Evolutionary conservation across 495 filamentous ascomycete genomes (phyloP), one percentile per base, ranked within the genome.

Genomic region (Penicillium malachiteum): DNA sequence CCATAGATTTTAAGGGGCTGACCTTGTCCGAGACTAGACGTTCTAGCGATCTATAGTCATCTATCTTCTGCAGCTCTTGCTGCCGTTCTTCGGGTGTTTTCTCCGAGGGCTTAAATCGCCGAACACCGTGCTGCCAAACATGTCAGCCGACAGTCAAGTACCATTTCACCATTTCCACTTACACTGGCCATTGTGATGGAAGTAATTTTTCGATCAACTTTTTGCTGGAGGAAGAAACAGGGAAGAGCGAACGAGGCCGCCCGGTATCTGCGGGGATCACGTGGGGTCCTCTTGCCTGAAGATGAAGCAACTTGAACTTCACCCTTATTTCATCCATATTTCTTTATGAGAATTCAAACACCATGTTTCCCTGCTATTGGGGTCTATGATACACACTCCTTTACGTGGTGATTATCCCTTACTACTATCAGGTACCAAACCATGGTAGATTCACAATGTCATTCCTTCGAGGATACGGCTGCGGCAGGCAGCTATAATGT

Each of bases 21-120:
- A 89, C 87, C 73, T 81, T 83, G 5, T 72, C 59, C 21, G 84
- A 82, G 13, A 96, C 83, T 10, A 78, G 66, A 37, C 80, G 78
- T 51, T 91, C 87, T 17, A 96, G 76, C 4, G 81, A 73, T 56
- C 82, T 81, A 74, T 98, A 98, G 54, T 86, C 81, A 40, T 78
- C 72, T 64, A 98, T 97, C 71, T 87, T 86, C 50, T 84, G 78
- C 51, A 85, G 79, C 70, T 96, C 91, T 62, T 85, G 82, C 45
- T 80, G 70, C 8, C 80, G 78, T 60, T 86, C 81, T 61, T 89
- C 84, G 50, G 84, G 86, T 52, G 89, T 66, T 49, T 63, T 66
- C 83, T 83, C 60, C 52, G 75, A 73, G 12, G 72, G 69, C 47
- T 86, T 82, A 63, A 81, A 80, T 57, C 89, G 84, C 52, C 84